phyloP scores from a whole-genome alignment of 805 yeast species.

The Kurtzmaniella cleridarum region DNA sequence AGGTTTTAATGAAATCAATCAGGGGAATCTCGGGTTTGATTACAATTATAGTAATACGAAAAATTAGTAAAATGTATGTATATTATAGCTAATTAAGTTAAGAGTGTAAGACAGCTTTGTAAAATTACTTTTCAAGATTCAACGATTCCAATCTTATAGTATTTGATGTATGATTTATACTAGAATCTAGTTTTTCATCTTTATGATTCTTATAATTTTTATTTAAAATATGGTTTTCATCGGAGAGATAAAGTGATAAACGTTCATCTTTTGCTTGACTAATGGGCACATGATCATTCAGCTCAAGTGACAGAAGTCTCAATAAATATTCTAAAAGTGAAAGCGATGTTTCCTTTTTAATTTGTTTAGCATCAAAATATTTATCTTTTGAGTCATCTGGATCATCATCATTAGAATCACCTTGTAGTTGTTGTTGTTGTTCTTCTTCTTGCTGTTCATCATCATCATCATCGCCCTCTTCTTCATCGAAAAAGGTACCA shows the following conservation, averaged over 20 bases:
- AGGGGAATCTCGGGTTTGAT: not conserved
- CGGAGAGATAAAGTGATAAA: slow-evolving; percentile 53
- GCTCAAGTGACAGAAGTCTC: slow-evolving; percentile 55
- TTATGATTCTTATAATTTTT: slow-evolving; percentile 4
- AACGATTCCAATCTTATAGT: slow-evolving; percentile 27
- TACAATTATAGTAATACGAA: not conserved
- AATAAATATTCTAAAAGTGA: slow-evolving; percentile 61
- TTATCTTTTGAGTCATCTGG: slow-evolving; percentile 4
- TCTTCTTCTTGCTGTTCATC: slow-evolving; percentile 22
- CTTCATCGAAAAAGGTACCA: slow-evolving; percentile 17
- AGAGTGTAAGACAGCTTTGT: not conserved
- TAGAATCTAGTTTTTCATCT: slow-evolving; percentile 11
- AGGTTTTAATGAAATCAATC: not conserved
- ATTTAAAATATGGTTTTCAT: slow-evolving; percentile 33
- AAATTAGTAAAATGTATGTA: not conserved
- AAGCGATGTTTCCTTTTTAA: slow-evolving; percentile 28
- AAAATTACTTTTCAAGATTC: slow-evolving; percentile 11
- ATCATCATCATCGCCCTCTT: slow-evolving; percentile 16
- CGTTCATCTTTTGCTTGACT: slow-evolving; percentile 62
- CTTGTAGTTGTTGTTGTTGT: slow-evolving; percentile 10
- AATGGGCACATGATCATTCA: slow-evolving; percentile 50
- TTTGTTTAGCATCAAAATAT: slow-evolving; percentile 4
- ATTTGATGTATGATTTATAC: slow-evolving; percentile 25
- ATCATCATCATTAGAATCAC: slow-evolving; percentile 10
- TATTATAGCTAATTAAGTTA: not conserved